These are phyloP conservation scores for Wickerhamiella nectarea DNA, from an alignment of 805 yeast genomes.

Conservation along the genomic window DNA sequence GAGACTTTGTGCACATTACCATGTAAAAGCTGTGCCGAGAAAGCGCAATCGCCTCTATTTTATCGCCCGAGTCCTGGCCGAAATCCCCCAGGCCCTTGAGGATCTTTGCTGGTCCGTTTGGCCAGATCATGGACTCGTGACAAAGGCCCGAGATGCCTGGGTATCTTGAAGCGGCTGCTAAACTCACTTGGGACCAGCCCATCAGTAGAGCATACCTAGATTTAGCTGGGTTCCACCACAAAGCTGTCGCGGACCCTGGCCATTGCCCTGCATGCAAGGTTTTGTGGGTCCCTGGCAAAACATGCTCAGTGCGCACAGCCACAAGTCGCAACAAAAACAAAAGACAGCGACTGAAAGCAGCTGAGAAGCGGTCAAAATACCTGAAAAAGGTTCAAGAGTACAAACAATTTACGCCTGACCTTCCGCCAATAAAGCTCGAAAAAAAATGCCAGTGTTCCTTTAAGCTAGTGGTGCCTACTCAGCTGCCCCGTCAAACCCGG, in stretches of 20 bases:
- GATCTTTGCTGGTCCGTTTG: constrained; percentile 17
- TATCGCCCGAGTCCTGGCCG: constrained; percentile 11
- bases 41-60: constrained; percentile 14
- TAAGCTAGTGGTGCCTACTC: neutral
- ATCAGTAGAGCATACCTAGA: neutral
- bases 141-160: neutral
- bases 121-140: constrained; percentile 20
- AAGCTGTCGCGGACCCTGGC: neutral
- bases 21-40: constrained; percentile 17
- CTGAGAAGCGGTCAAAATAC: neutral
- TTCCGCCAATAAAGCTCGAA: neutral
- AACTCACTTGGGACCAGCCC: neutral
- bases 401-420: neutral
- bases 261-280: constrained; percentile 4
- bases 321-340: constrained; percentile 5
- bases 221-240: neutral
- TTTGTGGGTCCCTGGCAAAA: constrained; percentile 8
- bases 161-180: constrained; percentile 5
- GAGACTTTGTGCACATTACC: constrained; percentile 14
- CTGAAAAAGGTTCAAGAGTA: neutral
- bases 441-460: constrained; percentile 3
- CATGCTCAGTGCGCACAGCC: constrained; percentile 2
- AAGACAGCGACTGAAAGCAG: neutral
- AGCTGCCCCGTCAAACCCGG: no score
- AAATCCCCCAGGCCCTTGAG: neutral